Base-by-base conservation (phyloP, 2,329 filamentous ascomycete species). In the Amylocarpus encephaloides region DNA sequence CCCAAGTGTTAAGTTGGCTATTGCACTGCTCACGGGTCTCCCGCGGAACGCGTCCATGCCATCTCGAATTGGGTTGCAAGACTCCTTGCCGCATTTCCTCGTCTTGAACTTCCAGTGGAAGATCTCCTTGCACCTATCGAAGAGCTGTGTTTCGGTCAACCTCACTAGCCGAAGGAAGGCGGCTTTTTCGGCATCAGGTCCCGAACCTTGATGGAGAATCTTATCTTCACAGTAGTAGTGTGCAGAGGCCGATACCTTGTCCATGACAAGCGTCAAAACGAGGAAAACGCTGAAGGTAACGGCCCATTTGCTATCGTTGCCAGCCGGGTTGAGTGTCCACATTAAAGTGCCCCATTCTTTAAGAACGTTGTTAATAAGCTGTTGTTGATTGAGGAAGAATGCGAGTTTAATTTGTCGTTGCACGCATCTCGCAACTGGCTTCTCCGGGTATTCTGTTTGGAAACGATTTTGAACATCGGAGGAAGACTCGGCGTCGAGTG, bases 51-150 rank as follows among this genome's bases (percentile, higher is more conserved):
- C 58, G 13, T 54, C 54, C 11, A 61, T 51, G 11, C 62, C 62
- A 52, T 65, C 63, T 43, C 62, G 56, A 29, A 65, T 63, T 1
- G 63, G 62, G 49, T 64, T 65, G 48, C 59, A 64, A 10, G 61
- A 59, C 53, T 64, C 62, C 51, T 63, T 65, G 3, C 61, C 63
- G 6, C 57, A 60, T 48, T 65, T 65, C 32, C 61, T 53, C 33
- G 61, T 65, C 48, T 65, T 65, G 54, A 64, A 65, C 19, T 60
- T 62, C 53, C 62, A 63, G 47, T 65, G 63, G 46, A 64, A 64
- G 26, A 65, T 64, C 49, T 65, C 63, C 43, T 64, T 64, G 51
- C 61, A 64, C 19, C 62, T 51, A 5, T 64, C 62, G 33, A 65
- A 65, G 18, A 65, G 49, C 50, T 64, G 58, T 13, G 50, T 60